These are phyloP conservation scores for Acanthamoeba royreba DNA, from an alignment of 208 protist species.

Conservation along the genomic window DNA sequence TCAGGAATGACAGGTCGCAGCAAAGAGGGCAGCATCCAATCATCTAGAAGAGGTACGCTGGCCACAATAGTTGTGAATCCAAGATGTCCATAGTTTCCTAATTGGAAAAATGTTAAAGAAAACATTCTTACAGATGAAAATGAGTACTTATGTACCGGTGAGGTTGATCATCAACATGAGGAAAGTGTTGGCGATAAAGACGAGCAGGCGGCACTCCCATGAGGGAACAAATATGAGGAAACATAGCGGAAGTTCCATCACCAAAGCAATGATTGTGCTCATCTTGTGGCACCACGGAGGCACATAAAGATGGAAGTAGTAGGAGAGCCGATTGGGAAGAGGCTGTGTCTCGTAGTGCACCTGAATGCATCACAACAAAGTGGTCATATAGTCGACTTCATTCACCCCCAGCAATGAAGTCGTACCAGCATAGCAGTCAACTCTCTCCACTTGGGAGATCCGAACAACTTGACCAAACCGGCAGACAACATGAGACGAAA, in stretches of 20 bases:
- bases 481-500: background rate
- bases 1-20: background rate
- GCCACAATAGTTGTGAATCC: background rate
- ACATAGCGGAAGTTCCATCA: background rate
- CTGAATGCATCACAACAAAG: background rate
- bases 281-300: background rate
- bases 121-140: no score
- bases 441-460: background rate
- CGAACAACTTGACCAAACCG: conserved; percentile 29
- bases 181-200: background rate
- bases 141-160: background rate
- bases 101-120: background rate
- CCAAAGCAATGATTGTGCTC: background rate
- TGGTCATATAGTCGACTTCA: no score
- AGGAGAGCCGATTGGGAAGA: background rate
- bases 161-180: conserved; percentile 20
- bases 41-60: background rate
- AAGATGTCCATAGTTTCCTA: background rate
- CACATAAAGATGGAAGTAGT: background rate
- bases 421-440: background rate
- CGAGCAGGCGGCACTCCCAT: background rate
- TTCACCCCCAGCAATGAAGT: no score
- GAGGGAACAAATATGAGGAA: conserved; percentile 8
- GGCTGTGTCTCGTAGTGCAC: conserved; percentile 36
- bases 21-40: conserved; percentile 22